Base-by-base conservation (phyloP, 192 early-diverging fungal species). In the Haplosporangium gracile region DNA sequence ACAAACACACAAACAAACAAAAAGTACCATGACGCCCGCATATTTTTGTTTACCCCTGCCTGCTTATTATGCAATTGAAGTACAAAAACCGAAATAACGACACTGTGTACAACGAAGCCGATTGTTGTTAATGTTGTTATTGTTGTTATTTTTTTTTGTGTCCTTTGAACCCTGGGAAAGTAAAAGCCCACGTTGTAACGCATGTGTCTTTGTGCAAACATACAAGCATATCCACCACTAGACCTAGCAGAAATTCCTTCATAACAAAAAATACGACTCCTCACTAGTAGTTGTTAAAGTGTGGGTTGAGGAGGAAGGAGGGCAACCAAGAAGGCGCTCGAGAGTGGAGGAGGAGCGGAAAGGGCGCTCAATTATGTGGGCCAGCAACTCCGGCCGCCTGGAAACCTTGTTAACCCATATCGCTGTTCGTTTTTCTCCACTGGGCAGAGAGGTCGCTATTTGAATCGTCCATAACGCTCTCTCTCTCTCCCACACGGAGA, bases 341-440 rank as follows among this genome's bases (percentile, higher is more conserved):
- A 29, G 29, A 65, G 29, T 65, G 60, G 60, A 32, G 60, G 10
- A 11, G 60, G 29, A 32, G n/a, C 32, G 60, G n/a, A 13, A 65
- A 26, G 11, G 60, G 60, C 40, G 53, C 36, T 40, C 75, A 39
- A n/a, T 10, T 43, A 53, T 63, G 51, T 65, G 40, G 29, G 36
- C 16, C 57, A 24, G 20, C 34, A 70, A 77, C 76, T 77, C 76
- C 68, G 76, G 60, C 63, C 9, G 36, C 47, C 49, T 70, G 49
- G 26, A 78, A 78, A 78, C 77, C 68, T 78, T 78, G 77, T 78
- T 78, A 24, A 38, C 47, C 68, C 77, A 70, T 51, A 53, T 75
- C 55, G 34, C 2, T 40, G 20, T 55, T n/a, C 40, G 24, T 39
- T 42, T 26, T 77, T 77, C 76, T 77, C 76, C 76, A 77, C 65